Base-by-base conservation (phyloP, 2,329 filamentous ascomycete species). In the Aureobasidium sp. region DNA sequence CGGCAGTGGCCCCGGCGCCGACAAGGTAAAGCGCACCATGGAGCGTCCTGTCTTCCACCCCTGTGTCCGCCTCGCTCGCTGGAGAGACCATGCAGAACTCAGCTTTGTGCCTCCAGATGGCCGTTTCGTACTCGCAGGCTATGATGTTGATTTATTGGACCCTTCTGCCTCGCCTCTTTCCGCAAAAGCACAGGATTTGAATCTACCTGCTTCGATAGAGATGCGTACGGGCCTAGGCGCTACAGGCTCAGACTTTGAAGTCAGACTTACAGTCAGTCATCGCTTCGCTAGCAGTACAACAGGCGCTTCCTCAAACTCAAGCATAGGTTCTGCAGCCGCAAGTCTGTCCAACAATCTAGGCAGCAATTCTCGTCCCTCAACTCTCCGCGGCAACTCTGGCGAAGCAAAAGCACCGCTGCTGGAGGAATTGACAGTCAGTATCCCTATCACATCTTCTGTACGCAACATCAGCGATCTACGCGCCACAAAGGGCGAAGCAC, bases 91-190 rank as follows among this genome's bases (percentile, higher is more conserved):
- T 60, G 94, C 94, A 3, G 89, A 96, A 66, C 79, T 99, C n/a
- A 96, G 90, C 70, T 99, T 99, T 69, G 85, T 99, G 13, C 94
- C 94, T 2, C 94, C 94, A 0, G 94, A 99, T 72, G 94, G 94
- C 36, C 85, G 91, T 45, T 99, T 97, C 72, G 89, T 96, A 44
- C 81, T 99, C 21, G 92, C 91, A 34, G 92, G 91, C 27, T 99
- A 99, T 71, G 93, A 97, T 73, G 91, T 96, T 21, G 90, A 99
- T 73, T 77, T 99, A 27, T 79, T 97, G 13, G 91, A 91, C 0
- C 83, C 88, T 54, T 16, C 80, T 62, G 44, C 65, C 65, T 48
- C 63, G 69, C 51, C 68, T 62, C 32, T 61, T 11, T 41, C 65
- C 61, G 42, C 55, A 50, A 36, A 68, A 65, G 55, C 64, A 39